Percentiles rank a stretch among this genome's conserved stretches.
phyloP scores from a whole-genome alignment of 2,329 filamentous ascomycete species.

The Aspergillus hiratsukae region DNA sequence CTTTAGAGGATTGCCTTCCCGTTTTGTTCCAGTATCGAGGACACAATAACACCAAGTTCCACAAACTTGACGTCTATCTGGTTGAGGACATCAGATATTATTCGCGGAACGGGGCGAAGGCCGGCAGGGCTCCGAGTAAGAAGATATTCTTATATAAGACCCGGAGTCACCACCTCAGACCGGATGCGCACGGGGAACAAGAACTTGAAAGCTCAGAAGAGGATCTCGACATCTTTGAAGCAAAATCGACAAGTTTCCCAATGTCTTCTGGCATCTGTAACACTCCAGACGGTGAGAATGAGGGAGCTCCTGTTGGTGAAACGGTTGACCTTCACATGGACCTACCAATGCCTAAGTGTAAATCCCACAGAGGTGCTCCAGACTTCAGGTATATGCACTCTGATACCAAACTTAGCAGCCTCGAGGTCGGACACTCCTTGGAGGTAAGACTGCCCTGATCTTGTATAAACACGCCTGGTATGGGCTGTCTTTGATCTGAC shows the following conservation, averaged over 20 bases:
- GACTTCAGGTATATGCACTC: slow-evolving; percentile 10
- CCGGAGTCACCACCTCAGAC: too few relatives aligned
- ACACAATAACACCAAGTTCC: background rate
- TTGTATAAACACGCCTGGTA: background rate
- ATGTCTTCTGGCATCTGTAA: background rate
- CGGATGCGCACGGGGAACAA: background rate
- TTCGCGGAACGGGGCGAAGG: too few relatives aligned
- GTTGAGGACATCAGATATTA: background rate
- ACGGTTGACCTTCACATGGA: slow-evolving; percentile 2
- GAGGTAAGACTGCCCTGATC: slow-evolving; percentile 5
- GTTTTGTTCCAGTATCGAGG: background rate
- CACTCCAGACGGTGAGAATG: background rate
- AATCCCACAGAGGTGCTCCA: slow-evolving; percentile 2
- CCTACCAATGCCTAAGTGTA: slow-evolving; percentile 9
- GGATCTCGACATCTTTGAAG: background rate
- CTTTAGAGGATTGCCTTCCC: background rate
- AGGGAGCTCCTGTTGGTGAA: background rate
- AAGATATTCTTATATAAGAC: background rate
- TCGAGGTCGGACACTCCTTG: slow-evolving; percentile 10
- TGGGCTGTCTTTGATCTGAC: background rate
- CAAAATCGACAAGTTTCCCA: background rate
- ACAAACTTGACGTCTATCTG: background rate
- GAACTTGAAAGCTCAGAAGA: background rate
- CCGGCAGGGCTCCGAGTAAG: background rate
- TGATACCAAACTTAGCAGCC: slow-evolving; percentile 11